Conservation (phyloP, 495 filamentous ascomycete species). For the Glonium stellatum region DNA sequence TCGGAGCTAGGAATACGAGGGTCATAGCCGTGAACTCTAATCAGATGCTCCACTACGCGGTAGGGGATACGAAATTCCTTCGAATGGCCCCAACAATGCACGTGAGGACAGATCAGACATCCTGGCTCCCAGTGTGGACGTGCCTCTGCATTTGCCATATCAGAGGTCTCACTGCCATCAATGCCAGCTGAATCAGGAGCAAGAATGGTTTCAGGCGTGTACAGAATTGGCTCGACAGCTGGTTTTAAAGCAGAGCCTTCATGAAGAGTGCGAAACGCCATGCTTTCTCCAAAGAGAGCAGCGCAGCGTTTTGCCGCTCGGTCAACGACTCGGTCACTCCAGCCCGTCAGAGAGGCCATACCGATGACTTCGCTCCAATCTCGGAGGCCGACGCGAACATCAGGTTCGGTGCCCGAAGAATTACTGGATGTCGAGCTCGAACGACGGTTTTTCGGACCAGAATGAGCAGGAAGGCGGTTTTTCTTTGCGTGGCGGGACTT, state of each 20-base stretch:
- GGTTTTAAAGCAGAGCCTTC: constrained; percentile 12
- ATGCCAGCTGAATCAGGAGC: neutral
- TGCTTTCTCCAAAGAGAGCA: constrained; percentile 59
- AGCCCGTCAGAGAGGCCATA: constrained; percentile 62
- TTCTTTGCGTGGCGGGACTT: neutral
- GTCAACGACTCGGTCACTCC: constrained; percentile 52
- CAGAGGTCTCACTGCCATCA: neutral
- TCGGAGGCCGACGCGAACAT: constrained; percentile 35
- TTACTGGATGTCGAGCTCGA: neutral
- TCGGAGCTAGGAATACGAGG: constrained; percentile 13
- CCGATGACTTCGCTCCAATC: constrained; percentile 80
- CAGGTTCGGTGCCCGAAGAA: neutral
- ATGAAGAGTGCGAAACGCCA: constrained; percentile 48
- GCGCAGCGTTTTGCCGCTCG: constrained; percentile 63
- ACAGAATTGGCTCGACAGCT: constrained; percentile 7
- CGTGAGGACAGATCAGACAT: constrained; percentile 19
- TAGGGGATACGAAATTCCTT: constrained; percentile 19
- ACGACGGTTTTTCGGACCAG: neutral
- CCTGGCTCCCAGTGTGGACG: constrained; percentile 15
- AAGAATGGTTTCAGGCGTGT: constrained; percentile 11
- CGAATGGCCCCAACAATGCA: constrained; percentile 15
- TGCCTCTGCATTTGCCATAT: neutral
- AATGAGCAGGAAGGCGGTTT: neutral
- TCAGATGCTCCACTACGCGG: constrained; percentile 18
- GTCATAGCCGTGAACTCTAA: constrained; percentile 21